Evolutionary conservation across 345 rosid genomes (phyloP).

Genomic region (Populus nigra): DNA sequence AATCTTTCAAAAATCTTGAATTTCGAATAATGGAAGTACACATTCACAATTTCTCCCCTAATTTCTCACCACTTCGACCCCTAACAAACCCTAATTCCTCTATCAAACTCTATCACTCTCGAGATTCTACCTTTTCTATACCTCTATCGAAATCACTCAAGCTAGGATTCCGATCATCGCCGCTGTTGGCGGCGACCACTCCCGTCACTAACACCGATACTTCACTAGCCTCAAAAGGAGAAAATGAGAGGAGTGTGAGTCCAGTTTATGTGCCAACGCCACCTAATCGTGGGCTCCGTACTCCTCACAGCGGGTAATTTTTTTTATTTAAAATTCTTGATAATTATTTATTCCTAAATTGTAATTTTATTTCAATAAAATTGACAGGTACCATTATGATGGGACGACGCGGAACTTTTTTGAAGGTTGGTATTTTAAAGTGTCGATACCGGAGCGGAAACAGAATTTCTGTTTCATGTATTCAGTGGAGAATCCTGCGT

Average conservation of each 20-base stretch:
- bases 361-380: not conserved
- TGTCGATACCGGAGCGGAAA: conserved; percentile 72
- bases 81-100: not conserved
- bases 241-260: conserved; percentile 17
- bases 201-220: conserved; percentile 25
- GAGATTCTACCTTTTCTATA: conserved; percentile 5
- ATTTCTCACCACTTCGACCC: conserved; percentile 11
- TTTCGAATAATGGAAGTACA: conserved; percentile 4
- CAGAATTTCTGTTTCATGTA: conserved; percentile 98
- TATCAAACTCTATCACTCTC: conserved; percentile 18
- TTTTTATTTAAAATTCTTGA: not conserved
- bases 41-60: conserved; percentile 15
- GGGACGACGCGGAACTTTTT: conserved; percentile 70
- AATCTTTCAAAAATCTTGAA: too few relatives aligned
- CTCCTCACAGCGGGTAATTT: conserved; percentile 93
- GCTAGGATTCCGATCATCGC: conserved; percentile 10
- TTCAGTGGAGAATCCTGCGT: conserved; percentile 81
- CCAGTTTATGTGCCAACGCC: conserved; percentile 73
- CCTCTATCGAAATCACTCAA: not conserved
- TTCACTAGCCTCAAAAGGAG: conserved; percentile 1
- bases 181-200: conserved; percentile 29
- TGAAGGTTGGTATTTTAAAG: conserved; percentile 96
- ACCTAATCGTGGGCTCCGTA: conserved; percentile 57
- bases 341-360: not conserved
- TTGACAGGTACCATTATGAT: conserved; percentile 80